Base-by-base conservation (phyloP, 108 stramenopile genomes). In the Cylindrotheca fusiformis region DNA sequence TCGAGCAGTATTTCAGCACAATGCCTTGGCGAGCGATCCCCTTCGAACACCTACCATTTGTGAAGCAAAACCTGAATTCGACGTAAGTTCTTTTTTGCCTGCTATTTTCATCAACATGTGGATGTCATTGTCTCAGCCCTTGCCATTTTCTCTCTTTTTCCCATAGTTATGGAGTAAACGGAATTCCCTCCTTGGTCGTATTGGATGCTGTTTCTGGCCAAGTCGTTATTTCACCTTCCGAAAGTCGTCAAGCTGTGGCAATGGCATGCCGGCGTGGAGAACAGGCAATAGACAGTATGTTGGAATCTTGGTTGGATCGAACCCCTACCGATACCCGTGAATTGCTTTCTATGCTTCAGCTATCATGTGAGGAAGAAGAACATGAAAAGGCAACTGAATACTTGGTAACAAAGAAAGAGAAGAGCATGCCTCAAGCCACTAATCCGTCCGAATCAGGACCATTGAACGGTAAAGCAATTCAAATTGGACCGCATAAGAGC, bases 1-100 rank as follows among this genome's bases (percentile, higher is more conserved):
- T 87, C 53, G 57, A 74, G 17, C 54, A 81, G 19, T 94, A 91
- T 50, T 85, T 72, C 52, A 54, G 52, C 14, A 69, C 70, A 14
- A 91, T 90, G 89, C 89, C 89, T n/a, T 91, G 88, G 73, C 53
- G 54, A 54, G 84, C 92, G 17, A 60, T 93, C 8, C 88, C 88
- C 24, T 93, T 80, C 51, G 72, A 79, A n/a, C 62, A 80, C 23
- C 33, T 74, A 45, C 48, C 64, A 31, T 32, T 76, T 27, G 58
- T 66, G 24, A 73, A 66, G 28, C 50, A 52, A 20, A 20, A 17
- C 3, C 48, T 73, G 50, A 73, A 58, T 47, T 31, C 52, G 24
- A 65, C 64, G 17, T 41, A 14, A 41, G 36, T 41, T 10, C 6
- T 41, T 14, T 52, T 52, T 6, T 52, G 44, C 17, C 17, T 12